phyloP scores from a whole-genome alignment of 495 filamentous ascomycete species.

The Lophium mytilinum region DNA sequence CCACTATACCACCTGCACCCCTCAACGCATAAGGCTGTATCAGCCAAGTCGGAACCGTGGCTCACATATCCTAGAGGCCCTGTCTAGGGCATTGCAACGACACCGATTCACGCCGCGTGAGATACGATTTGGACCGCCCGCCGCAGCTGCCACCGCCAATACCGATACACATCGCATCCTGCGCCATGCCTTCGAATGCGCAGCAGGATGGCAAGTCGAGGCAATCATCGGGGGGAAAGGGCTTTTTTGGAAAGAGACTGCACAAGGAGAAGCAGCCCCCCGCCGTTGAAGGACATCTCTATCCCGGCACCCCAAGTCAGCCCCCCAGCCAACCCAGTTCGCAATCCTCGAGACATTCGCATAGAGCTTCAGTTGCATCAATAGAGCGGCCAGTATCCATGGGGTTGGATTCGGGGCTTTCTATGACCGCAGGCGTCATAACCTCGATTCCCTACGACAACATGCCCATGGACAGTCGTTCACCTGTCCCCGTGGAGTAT shows the following conservation, averaged over 20 bases:
- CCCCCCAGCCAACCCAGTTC: conserved; percentile 54
- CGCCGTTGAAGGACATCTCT: conserved; percentile 44
- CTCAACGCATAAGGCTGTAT: conserved; percentile 1
- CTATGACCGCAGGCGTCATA: conserved; percentile 76
- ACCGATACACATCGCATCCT: neutral
- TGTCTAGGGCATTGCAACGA: neutral
- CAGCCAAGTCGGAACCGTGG: neutral
- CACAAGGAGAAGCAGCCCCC: conserved; percentile 55
- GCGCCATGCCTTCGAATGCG: conserved; percentile 39
- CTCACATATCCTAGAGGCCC: neutral
- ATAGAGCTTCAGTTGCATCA: conserved; percentile 69
- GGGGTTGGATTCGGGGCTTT: conserved; percentile 50
- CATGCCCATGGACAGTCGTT: conserved; percentile 54
- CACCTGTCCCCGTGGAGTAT: conserved; percentile 69
- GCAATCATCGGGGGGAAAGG: conserved; percentile 77
- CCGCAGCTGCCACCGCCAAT: neutral
- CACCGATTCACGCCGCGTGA: too few relatives aligned
- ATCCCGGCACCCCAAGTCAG: conserved; percentile 42
- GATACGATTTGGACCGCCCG: neutral
- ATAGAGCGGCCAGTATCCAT: conserved; percentile 50
- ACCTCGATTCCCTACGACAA: conserved; percentile 85
- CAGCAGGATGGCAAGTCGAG: conserved; percentile 63
- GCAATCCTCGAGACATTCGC: conserved; percentile 70
- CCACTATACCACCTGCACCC: neutral
- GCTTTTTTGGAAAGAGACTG: conserved; percentile 72